These are phyloP conservation scores for Solanum tacnaense DNA, from an alignment of 257 asterid genomes.

Conservation along the genomic window DNA sequence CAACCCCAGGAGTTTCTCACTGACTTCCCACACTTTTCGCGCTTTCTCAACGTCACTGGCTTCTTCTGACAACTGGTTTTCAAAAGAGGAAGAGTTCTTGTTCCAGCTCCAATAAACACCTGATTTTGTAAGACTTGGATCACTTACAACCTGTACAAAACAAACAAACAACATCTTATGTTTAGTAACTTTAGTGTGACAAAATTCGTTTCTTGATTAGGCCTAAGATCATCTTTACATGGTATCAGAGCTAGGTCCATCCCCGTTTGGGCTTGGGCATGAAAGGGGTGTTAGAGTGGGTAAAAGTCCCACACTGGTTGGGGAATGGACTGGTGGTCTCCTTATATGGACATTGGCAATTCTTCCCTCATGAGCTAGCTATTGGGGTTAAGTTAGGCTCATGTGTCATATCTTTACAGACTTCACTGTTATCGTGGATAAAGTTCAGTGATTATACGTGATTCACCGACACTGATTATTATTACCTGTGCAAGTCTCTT, in stretches of 20 bases:
- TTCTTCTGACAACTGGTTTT: slow-evolving; percentile 77
- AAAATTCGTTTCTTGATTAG: background rate
- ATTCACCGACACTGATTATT: background rate
- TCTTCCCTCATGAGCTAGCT: no score
- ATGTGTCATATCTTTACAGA: no score
- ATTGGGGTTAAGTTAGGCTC: fast-evolving
- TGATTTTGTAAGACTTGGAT: slow-evolving; percentile 87
- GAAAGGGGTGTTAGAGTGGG: no score
- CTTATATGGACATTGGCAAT: no score
- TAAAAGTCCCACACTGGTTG: no score
- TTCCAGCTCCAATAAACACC: slow-evolving; percentile 99
- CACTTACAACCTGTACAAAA: slow-evolving; percentile 62
- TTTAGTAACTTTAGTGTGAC: background rate
- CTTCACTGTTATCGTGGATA: background rate
- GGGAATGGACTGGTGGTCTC: no score
- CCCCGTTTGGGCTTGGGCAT: no score
- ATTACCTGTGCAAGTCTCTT: slow-evolving; percentile 84
- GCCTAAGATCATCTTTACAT: no score
- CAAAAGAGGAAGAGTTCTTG: slow-evolving; percentile 78
- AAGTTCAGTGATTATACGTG: background rate
- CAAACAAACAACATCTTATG: background rate
- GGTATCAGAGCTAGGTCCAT: no score
- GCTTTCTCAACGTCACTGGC: slow-evolving; percentile 82
- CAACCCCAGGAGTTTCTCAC: slow-evolving; percentile 87
- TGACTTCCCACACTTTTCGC: slow-evolving; percentile 77